Conservation (phyloP, 208 protist genomes). For the Leishmania mexicana region DNA sequence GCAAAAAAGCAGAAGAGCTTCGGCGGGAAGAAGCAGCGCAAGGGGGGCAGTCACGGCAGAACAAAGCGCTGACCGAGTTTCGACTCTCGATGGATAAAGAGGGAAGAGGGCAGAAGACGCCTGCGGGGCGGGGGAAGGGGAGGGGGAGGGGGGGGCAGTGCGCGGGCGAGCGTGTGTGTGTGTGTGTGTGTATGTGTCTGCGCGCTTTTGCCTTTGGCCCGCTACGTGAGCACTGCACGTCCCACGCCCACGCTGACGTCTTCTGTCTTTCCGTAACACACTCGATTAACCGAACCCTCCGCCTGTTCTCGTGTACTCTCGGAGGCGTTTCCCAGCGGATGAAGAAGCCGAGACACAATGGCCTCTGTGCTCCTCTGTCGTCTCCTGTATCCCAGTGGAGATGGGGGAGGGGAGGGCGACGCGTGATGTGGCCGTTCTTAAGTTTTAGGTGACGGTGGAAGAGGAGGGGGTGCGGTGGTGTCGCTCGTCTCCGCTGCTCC, state of each 20-base stretch:
- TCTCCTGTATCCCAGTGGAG: not conserved
- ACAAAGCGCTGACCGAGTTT: conserved; percentile 10
- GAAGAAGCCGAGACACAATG: not conserved
- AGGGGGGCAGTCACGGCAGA: not conserved
- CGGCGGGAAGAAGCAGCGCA: conserved; percentile 14
- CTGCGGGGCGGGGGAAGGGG: not conserved
- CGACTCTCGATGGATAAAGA: not conserved
- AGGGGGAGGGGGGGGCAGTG: not conserved
- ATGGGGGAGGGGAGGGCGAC: not conserved
- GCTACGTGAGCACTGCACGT: not conserved
- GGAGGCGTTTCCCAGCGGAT: not conserved
- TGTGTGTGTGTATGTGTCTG: not conserved
- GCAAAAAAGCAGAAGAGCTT: conserved; percentile 17
- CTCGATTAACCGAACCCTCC: not conserved
- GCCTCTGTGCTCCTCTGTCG: not conserved
- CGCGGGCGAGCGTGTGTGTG: not conserved
- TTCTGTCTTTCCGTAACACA: not conserved
- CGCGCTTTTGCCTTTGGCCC: too few relatives aligned
- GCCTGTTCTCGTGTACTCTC: not conserved
- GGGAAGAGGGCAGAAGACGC: not conserved
- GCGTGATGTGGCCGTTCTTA: not conserved
- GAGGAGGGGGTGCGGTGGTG: not conserved
- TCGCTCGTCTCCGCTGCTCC: not conserved
- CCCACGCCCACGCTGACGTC: not conserved
- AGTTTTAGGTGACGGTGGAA: not conserved